These are phyloP conservation scores for Spathaspora arborariae DNA, from an alignment of 805 yeast genomes.

Conservation along the genomic window DNA sequence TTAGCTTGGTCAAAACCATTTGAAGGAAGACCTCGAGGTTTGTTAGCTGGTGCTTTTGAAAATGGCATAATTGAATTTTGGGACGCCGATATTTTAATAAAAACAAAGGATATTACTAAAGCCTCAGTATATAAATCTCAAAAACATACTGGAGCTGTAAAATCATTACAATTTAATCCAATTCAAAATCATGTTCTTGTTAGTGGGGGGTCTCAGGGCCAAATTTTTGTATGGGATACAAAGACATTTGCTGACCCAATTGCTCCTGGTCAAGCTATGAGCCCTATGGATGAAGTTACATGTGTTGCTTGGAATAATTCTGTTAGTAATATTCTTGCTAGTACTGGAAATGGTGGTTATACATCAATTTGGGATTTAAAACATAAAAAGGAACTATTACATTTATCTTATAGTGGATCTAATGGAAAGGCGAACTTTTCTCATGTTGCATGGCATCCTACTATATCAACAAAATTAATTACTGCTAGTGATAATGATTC, in stretches of 20 bases:
- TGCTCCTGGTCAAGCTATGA: constrained; percentile 73
- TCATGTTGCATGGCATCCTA: constrained; percentile 93
- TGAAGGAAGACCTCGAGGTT: constrained; percentile 45
- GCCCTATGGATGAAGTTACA: constrained; percentile 76
- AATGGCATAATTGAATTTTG: constrained; percentile 76
- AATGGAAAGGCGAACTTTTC: constrained; percentile 62
- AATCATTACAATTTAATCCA: constrained; percentile 73
- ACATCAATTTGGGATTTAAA: constrained; percentile 94
- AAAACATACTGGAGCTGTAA: constrained; percentile 68
- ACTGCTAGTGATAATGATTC: constrained; percentile 85
- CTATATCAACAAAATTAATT: constrained; percentile 75
- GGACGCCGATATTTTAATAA: constrained; percentile 54
- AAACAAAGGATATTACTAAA: constrained; percentile 34
- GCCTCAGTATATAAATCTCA: constrained; percentile 48
- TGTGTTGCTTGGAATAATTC: constrained; percentile 86
- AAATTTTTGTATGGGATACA: constrained; percentile 87
- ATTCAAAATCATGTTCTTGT: constrained; percentile 68
- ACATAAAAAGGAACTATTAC: constrained; percentile 83
- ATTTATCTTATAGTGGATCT: constrained; percentile 65
- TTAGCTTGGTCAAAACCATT: constrained; percentile 75
- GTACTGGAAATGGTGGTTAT: constrained; percentile 80
- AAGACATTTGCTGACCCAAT: constrained; percentile 54
- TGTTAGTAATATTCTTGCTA: constrained; percentile 82
- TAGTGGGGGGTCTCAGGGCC: constrained; percentile 87
- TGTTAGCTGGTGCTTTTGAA: constrained; percentile 88